Evolutionary conservation across 495 filamentous ascomycete genomes (phyloP).

Genomic region (Aspergillus taichungensis): DNA sequence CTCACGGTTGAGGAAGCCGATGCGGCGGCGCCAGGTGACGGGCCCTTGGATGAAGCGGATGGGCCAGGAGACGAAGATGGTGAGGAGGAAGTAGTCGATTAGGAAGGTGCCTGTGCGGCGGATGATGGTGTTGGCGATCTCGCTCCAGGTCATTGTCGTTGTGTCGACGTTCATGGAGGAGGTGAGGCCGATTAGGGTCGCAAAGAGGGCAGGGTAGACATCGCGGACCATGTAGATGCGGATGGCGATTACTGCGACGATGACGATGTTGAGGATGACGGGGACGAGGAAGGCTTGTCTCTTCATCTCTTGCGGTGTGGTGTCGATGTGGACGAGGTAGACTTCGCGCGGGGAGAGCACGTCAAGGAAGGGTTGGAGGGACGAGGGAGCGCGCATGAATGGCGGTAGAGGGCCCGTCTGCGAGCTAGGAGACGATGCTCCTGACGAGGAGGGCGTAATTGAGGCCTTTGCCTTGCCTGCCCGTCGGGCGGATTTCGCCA

Average conservation of each 20-base stretch:
- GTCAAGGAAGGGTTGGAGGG: conserved; percentile 51
- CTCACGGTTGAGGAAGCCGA: conserved; percentile 64
- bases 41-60: conserved; percentile 59
- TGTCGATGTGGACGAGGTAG: conserved; percentile 76
- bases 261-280: conserved; percentile 54
- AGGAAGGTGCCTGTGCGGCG: conserved; percentile 51
- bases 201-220: conserved; percentile 56
- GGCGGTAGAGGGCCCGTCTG: conserved; percentile 44
- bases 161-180: conserved; percentile 52
- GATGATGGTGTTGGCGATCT: conserved; percentile 40
- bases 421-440: conserved; percentile 30
- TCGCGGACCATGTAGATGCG: conserved; percentile 53
- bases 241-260: conserved; percentile 49
- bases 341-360: conserved; percentile 53
- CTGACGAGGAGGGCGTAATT: conserved; percentile 21
- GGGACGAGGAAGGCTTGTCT: conserved; percentile 68
- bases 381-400: conserved; percentile 51
- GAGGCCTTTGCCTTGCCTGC: conserved; percentile 21
- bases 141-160: conserved; percentile 36
- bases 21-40: conserved; percentile 55
- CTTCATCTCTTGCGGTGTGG: conserved; percentile 53
- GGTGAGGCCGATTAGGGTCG: conserved; percentile 49
- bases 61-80: conserved; percentile 69
- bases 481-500: conserved; percentile 36
- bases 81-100: conserved; percentile 60